Conservation (phyloP, 225 moss, liverwort and hornwort species). For the Takakia lepidozioides region DNA sequence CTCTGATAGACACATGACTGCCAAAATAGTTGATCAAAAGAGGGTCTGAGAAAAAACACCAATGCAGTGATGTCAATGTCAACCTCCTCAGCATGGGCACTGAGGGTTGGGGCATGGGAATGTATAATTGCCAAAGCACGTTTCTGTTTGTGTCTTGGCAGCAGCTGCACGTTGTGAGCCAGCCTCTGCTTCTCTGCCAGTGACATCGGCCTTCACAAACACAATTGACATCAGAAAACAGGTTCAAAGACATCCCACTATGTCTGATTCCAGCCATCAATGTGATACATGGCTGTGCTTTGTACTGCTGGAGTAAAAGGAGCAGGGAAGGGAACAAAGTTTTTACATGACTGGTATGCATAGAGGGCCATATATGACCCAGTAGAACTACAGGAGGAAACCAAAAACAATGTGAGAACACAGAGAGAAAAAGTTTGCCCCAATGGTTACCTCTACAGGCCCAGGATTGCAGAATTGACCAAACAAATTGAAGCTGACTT, state of each 20-base stretch:
- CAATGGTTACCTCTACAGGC: no score
- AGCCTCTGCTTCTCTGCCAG: conserved; percentile 7
- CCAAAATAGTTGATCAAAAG: no score
- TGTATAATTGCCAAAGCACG: conserved; percentile 4
- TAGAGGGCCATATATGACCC: no score
- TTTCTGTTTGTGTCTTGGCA: conserved; percentile 1
- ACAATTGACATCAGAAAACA: not conserved
- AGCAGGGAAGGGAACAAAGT: not conserved
- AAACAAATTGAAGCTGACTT: no score
- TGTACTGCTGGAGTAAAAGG: not conserved
- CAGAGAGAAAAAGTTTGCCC: no score
- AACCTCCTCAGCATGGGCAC: conserved; percentile 1
- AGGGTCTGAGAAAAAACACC: no score
- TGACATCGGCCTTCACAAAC: conserved; percentile 1
- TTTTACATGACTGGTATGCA: not conserved
- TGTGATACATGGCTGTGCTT: not conserved
- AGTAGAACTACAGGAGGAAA: no score
- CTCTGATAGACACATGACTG: no score
- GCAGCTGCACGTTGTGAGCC: not conserved
- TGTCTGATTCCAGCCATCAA: not conserved
- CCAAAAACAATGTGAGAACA: no score
- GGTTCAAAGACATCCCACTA: not conserved
- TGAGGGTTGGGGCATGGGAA: not conserved
- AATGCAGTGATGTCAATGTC: conserved; percentile 6
- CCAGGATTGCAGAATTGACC: no score